These are phyloP conservation scores for Pichia scutulata DNA, from an alignment of 805 yeast genomes.

Conservation along the genomic window DNA sequence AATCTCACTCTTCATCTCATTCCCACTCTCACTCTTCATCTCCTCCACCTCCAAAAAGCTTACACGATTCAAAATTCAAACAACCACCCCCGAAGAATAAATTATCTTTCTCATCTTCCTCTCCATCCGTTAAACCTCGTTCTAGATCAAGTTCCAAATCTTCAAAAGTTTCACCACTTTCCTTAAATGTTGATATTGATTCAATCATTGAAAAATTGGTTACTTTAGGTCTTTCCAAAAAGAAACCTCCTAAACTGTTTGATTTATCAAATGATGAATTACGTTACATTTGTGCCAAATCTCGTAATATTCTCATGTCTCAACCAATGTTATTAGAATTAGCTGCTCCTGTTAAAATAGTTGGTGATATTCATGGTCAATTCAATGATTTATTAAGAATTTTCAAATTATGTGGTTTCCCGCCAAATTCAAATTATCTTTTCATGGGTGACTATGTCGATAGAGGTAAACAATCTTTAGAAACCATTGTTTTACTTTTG, in stretches of 20 bases:
- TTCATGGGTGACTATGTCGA: conserved; percentile 56
- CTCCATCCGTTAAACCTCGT: not conserved
- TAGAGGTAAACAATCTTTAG: conserved; percentile 50
- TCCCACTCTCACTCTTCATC: not conserved
- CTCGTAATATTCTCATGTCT: conserved; percentile 50
- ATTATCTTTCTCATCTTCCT: no score
- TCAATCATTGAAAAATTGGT: conserved; percentile 54
- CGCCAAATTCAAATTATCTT: conserved; percentile 48
- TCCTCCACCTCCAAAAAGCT: conserved; percentile 26
- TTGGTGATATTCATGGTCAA: conserved; percentile 77
- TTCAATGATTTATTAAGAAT: conserved; percentile 46
- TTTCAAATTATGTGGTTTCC: conserved; percentile 52
- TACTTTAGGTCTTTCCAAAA: conserved; percentile 39
- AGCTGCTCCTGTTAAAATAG: conserved; percentile 75
- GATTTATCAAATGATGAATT: conserved; percentile 47
- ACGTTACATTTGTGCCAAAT: conserved; percentile 47
- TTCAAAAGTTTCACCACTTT: not conserved
- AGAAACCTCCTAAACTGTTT: conserved; percentile 36
- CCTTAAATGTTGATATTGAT: conserved; percentile 43
- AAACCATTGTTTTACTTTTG: conserved; percentile 43
- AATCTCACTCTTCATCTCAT: no score
- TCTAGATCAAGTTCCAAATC: not conserved
- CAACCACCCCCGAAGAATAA: conserved; percentile 2
- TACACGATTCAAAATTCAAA: conserved; percentile 18
- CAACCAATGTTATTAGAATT: conserved; percentile 61